Evolutionary conservation across 495 filamentous ascomycete species (phyloP).

Genomic region (Aspergillus egyptiacus): DNA sequence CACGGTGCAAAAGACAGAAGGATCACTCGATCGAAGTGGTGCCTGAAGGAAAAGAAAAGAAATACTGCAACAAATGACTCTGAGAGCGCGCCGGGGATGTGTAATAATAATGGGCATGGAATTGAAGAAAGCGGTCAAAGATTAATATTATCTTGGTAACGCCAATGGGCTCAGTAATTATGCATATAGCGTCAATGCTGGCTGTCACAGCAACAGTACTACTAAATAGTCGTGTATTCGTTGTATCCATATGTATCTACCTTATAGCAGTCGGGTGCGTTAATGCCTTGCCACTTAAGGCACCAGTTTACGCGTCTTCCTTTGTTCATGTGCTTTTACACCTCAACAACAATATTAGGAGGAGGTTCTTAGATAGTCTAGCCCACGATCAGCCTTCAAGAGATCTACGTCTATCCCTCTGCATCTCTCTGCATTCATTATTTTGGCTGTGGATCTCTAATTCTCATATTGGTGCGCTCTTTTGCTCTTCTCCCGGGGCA

Average conservation of each 20-base stretch:
- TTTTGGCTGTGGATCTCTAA: neutral
- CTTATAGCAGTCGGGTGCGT: too few species aligned
- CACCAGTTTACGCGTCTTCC: neutral
- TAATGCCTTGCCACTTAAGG: neutral
- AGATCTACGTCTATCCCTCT: neutral
- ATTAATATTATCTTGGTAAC: too few species aligned
- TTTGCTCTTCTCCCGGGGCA: neutral
- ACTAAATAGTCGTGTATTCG: too few species aligned
- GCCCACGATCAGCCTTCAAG: neutral
- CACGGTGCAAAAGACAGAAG: conserved; percentile 2
- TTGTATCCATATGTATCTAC: too few species aligned
- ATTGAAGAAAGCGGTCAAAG: too few species aligned
- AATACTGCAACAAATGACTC: neutral
- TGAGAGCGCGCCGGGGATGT: too few species aligned
- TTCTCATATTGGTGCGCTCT: neutral
- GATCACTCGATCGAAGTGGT: conserved; percentile 8
- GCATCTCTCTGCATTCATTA: neutral
- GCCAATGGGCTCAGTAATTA: too few species aligned
- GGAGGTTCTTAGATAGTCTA: neutral
- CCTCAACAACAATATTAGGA: conserved; percentile 1
- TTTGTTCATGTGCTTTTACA: conserved; percentile 2
- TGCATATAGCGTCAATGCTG: too few species aligned
- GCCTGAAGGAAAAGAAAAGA: conserved; percentile 2
- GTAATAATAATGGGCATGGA: too few species aligned
- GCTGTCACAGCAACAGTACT: too few species aligned